Percentiles rank a stretch among this genome's conserved stretches.
Evolutionary conservation across 169 alveolate species (phyloP).

Genomic region (Eimeria maxima): DNA sequence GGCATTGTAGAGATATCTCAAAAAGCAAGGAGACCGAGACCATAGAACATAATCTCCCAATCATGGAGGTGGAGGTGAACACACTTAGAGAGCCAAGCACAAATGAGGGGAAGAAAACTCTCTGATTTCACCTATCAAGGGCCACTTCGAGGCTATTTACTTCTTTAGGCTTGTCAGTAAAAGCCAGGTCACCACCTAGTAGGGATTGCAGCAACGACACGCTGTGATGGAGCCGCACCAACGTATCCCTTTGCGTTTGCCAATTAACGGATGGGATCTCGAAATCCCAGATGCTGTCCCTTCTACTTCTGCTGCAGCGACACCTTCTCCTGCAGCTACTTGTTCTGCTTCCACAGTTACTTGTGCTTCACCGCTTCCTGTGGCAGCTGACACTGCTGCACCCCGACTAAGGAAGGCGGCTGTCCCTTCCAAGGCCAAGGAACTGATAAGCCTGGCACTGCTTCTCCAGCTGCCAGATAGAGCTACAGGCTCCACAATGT

Average conservation of each 20-base stretch:
- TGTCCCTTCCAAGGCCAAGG: constrained; percentile 56
- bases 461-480: constrained; percentile 19
- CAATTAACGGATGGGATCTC: background rate
- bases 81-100: background rate
- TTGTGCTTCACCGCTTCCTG: background rate
- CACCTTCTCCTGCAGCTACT: background rate
- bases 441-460: background rate
- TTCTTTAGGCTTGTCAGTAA: background rate
- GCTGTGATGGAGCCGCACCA: constrained; percentile 16
- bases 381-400: background rate
- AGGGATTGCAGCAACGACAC: background rate
- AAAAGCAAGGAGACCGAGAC: background rate
- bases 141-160: background rate
- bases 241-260: background rate
- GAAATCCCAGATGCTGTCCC: background rate
- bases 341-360: background rate
- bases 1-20: background rate
- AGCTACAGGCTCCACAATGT: background rate
- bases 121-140: background rate
- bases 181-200: too few relatives aligned
- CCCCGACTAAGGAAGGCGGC: background rate
- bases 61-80: too few relatives aligned
- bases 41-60: background rate
- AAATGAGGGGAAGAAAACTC: background rate
- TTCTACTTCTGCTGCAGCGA: background rate